Percentiles rank a stretch among this genome's conserved stretches.
phyloP scores from a whole-genome alignment of 805 yeast species.

The Kodamaea sagamina region DNA sequence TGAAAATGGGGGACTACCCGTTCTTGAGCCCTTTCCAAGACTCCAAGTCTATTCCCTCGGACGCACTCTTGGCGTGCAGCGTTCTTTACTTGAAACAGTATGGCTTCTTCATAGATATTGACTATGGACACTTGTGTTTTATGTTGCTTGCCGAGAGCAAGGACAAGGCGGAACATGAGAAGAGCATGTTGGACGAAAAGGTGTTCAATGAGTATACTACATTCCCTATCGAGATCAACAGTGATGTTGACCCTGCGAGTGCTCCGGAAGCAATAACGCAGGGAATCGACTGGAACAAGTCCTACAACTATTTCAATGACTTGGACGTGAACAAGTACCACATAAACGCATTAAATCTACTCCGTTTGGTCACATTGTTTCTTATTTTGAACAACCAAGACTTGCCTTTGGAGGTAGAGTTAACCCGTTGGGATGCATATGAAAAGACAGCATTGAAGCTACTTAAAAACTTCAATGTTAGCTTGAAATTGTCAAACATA shows the following conservation, averaged over 20 bases:
- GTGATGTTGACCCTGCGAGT: conserved; percentile 14
- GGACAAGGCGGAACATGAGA: conserved; percentile 6
- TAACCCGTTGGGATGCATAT: conserved; percentile 44
- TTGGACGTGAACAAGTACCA: conserved; percentile 38
- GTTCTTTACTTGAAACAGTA: conserved; percentile 6
- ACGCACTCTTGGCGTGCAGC: conserved; percentile 4
- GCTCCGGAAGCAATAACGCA: conserved; percentile 15
- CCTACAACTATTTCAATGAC: conserved; percentile 46
- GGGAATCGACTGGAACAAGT: conserved; percentile 33
- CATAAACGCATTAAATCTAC: conserved; percentile 44
- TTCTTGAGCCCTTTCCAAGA: conserved; percentile 13
- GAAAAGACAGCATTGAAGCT: conserved; percentile 46
- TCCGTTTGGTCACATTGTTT: conserved; percentile 49
- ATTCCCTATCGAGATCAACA: conserved; percentile 23
- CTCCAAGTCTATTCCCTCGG: conserved; percentile 5
- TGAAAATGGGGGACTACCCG: conserved; percentile 17
- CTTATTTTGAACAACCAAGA: conserved; percentile 44
- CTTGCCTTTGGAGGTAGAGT: conserved; percentile 7
- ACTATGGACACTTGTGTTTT: conserved; percentile 9
- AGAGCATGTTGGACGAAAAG: conserved; percentile 8
- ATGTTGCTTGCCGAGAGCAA: conserved; percentile 6
- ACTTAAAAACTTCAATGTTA: conserved; percentile 50
- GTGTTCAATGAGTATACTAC: conserved; percentile 8
- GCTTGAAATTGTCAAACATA: conserved; percentile 27
- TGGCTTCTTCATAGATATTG: conserved; percentile 8